Base-by-base conservation (phyloP, 2,329 filamentous ascomycete genomes). In the Microascus cirrosus region DNA sequence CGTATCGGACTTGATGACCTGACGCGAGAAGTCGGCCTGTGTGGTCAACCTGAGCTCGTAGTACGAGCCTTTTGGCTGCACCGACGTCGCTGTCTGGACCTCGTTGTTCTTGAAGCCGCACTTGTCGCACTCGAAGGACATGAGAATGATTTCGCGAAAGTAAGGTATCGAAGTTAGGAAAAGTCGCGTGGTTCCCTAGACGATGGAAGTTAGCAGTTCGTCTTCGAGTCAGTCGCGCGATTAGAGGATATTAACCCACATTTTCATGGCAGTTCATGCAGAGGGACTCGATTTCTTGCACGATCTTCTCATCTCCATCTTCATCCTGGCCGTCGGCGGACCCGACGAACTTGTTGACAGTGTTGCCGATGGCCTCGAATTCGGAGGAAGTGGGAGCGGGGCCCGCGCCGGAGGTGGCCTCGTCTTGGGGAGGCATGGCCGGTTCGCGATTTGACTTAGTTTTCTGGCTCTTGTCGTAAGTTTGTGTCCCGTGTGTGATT, bases 111-210 rank as follows among this genome's bases (percentile, higher is more conserved):
- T 84, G 73, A 93, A 87, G 68, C 85, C 78, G 76, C 94, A 99
- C 73, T 96, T 84, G 6, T 90, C 85, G 77, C 94, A 99, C 63
- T 83, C 82, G 73, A 99, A 99, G 61, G 93, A 97, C 86, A 96
- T 96, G 71, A 99, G 83, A 66, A 99, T 90, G 62, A 99, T 86
- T 72, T 99, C 93, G 75, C 91, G 90, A 78, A 99, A 99, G 79
- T 90, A 97, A 18, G 94, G 94, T 58, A 99, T 96, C 63, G 85
- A 84, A 18, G 95, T 95, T 58, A 99, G 84, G 51, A 99, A 84
- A 24, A 99, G 82, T 60, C 87, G 83, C 15, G 94, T 99, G 1
- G 77, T 82, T 66, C 94, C 94, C 89, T 95, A 45, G 11, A 15
- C 12, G 54, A 3, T 34, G 28, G 53, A 34, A 22, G 59, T 22